Conservation (phyloP, 2,329 filamentous ascomycete genomes). For the Cercospora berteroae region DNA sequence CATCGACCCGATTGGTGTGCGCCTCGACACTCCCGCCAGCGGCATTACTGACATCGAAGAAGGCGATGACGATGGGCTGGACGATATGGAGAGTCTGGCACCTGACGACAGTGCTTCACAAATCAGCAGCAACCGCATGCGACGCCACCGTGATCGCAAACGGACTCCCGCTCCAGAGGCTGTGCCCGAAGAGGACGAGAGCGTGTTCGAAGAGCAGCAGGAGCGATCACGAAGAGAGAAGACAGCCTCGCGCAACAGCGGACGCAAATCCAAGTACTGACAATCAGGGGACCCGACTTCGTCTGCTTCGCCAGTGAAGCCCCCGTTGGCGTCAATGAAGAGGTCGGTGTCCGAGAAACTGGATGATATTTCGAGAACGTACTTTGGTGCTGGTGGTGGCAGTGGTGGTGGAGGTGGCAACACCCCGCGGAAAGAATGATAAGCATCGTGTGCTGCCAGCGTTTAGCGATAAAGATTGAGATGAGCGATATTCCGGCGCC, state of each 20-base stretch:
- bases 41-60: slow-evolving; percentile 37
- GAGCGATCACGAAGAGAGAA: slow-evolving; percentile 9
- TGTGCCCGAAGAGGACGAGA: slow-evolving; percentile 67
- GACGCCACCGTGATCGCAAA: slow-evolving; percentile 63
- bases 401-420: slow-evolving; percentile 2
- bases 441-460: neutral
- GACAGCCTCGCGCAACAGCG: slow-evolving; percentile 2
- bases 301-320: slow-evolving; percentile 8
- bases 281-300: slow-evolving; percentile 14
- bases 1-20: slow-evolving; percentile 43
- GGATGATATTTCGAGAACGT: slow-evolving; percentile 11
- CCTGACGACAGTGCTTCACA: slow-evolving; percentile 81
- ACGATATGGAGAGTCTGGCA: slow-evolving; percentile 55
- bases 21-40: slow-evolving; percentile 44
- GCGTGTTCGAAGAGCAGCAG: slow-evolving; percentile 35
- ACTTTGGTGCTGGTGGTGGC: slow-evolving; percentile 8
- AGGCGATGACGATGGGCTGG: slow-evolving; percentile 38
- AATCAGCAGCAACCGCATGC: slow-evolving; percentile 66
- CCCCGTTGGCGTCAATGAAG: neutral
- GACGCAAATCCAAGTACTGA: slow-evolving; percentile 15
- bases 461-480: neutral
- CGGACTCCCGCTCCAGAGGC: slow-evolving; percentile 70
- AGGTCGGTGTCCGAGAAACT: slow-evolving; percentile 12
- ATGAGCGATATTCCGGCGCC: neutral
- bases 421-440: slow-evolving; percentile 11